Base-by-base conservation (phyloP, 441 rosid species). In the Croton laevigatus region DNA sequence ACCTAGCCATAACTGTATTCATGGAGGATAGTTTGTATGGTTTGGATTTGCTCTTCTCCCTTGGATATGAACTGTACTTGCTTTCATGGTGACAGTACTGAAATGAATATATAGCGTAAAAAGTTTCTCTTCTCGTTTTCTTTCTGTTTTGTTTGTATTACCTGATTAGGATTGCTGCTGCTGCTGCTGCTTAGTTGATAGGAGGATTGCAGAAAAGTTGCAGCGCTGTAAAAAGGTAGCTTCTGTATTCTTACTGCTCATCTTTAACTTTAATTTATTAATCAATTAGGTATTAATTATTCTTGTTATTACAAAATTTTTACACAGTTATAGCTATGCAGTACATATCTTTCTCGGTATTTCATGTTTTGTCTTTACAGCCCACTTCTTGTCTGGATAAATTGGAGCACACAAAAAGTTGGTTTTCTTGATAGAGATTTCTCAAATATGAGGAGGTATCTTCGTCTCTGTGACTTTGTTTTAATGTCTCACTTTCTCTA, bases 151-250 rank as follows among this genome's bases (percentile, higher is more conserved):
- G 68, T 73, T 69, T 74, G 72, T 79, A 79, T 73, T 81, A 66
- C 78, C 83, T 72, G 77, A 85, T 76, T 74, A 78, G 87, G 84
- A 81, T 85, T 76, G 73, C 80, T 69, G 66, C 71, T 63, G 14
- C 59, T 76, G 76, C 81, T 66, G 75, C 70, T 62, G 65, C 75
- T 52, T 79, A 67, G 69, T 79, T 77, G 71, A 78, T 85, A 69
- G 58, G 38, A 57, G 78, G 67, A 72, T 77, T 73, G 88, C 87
- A 85, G 89, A 83, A 79, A 81, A 77, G 75, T 76, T 81, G 79
- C 86, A 79, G 88, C 83, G 80, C 82, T 82, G 85, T 77, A 83
- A 85, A 27, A 88, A 86, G 93, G 88, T 84, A 81, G 80, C 77
- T 80, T 79, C 83, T 82, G 84, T 87, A 78, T 83, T 81, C 79